Evolutionary conservation across 228 moss, liverwort and hornwort species (phyloP), one percentile per base, ranked within the genome.

Genomic region (Sphagnum fallax): DNA sequence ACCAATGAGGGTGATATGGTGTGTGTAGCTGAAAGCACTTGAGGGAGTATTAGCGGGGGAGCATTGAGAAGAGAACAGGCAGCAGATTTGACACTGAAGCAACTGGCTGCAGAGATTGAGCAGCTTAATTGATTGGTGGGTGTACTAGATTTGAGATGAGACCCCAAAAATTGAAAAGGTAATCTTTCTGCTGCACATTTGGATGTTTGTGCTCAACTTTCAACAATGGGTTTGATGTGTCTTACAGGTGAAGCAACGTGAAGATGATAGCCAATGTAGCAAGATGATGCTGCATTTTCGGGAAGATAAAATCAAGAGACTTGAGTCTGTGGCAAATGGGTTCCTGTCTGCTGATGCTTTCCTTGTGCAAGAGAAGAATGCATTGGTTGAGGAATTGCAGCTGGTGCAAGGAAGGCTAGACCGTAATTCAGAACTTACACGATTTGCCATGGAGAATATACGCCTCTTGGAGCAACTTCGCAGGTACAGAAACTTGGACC

Each of bases 381-480:
- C 73, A 58, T 80, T 97, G 67, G 57, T 80, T 69, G 85, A 90
- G 64, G 97, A 97, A 70, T 74, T 93, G 58, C 89, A 91, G 59
- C 72, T 93, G 16, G 48, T 88, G 18, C 89, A 85, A 60, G 87
- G 79, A 7, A 84, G 93, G 59, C 67, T 90, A 52, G 97, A 97
- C 52, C 91, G 97, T 10, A 97, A 97, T 72, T 90, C 97, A 15
- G 97, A 93, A 73, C 75, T 97, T 67, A 97, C 97, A 76, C 89
- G 97, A 50, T 97, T 97, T 68, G 93, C 97, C 3, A 97, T 97
- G 93, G 97, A 97, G 71, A 93, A 97, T 62, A 93, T 91, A 16
- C 82, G 93, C 49, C 71, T 97, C 67, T 70, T 91, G 79, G 93
- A 93, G 82, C 89, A 97, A 68, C 80, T 93, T 73, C 89, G 97